Evolutionary conservation across 78 protist genomes (phyloP).

Genomic region (Goniomonas avonlea): DNA sequence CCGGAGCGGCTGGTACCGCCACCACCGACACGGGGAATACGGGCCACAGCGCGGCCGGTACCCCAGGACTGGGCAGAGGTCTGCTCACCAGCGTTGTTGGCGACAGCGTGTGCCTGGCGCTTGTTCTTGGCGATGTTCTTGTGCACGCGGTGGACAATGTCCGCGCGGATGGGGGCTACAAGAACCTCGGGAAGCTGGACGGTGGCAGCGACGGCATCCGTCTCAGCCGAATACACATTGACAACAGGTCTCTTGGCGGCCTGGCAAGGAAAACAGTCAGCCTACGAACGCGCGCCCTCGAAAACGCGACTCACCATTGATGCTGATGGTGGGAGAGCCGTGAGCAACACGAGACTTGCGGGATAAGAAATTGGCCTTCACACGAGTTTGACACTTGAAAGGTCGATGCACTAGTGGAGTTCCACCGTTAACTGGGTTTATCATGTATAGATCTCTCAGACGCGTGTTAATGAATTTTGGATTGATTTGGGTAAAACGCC

Average conservation of each 20-base stretch:
- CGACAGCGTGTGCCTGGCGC: slow-evolving; percentile 91
- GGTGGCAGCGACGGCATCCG: neutral
- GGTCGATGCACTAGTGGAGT: no score
- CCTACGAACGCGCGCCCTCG: no score
- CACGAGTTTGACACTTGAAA: no score
- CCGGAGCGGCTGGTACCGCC: slow-evolving; percentile 98
- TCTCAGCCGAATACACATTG: slow-evolving; percentile 1
- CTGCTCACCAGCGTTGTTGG: slow-evolving; percentile 87
- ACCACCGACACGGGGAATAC: slow-evolving; percentile 99
- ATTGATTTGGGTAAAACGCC: no score
- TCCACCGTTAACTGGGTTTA: no score
- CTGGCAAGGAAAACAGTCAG: neutral
- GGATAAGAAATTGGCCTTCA: no score
- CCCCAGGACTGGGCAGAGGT: slow-evolving; percentile 99
- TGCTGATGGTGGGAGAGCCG: no score
- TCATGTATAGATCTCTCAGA: no score
- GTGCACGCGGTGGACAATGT: slow-evolving; percentile 52
- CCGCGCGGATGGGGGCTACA: slow-evolving; percentile 55
- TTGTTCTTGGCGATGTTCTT: slow-evolving; percentile 85
- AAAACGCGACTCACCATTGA: no score
- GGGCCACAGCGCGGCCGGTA: slow-evolving; percentile 99
- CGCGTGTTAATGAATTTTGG: no score
- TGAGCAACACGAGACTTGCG: no score
- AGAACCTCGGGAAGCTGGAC: slow-evolving; percentile 7
- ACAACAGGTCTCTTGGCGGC: slow-evolving; percentile 3